Base-by-base conservation (phyloP, 306 rosid species). In the Trifolium fragiferum region DNA sequence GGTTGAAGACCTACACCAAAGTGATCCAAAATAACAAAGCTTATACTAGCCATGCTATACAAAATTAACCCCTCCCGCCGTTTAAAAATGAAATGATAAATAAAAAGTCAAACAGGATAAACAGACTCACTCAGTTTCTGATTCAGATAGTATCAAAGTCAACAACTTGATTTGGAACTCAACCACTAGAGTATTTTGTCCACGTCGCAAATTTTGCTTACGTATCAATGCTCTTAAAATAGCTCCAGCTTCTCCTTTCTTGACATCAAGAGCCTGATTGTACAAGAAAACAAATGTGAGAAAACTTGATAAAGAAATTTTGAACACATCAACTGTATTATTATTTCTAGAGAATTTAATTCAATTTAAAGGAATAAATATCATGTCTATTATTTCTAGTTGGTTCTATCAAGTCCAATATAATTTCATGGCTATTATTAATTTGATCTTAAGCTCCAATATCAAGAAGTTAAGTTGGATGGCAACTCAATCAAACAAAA, bases 161-260 rank as follows among this genome's bases (percentile, higher is more conserved):
- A 85, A 12, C 20, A 82, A 1, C 76, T 72, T 85, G 19, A 51
- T 62, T 25, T 75, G 79, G 40, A 85, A 75, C 13, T 78, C 80
- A 67, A 66, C 51, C 8, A 33, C 64, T 10, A 72, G 53, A 5
- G 77, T 66, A 32, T 46, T 78, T 40, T 27, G 70, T 33, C 55
- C 69, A 2, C 41, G 61, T 9, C 75, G 75, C 53, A 70, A 38
- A 27, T 6, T 72, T 66, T 60, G 80, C 18, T 72, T 67, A 1
- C 55, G 60, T 14, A 75, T 16, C 35, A 85, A 20, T 60, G 79
- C 86, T 67, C 80, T 69, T 20, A 85, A 66, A 7, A 82, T 68
- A 3, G 77, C 86, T 55, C 19, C 77, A 4, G 75, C 82, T 68
- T 85, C 84, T 71, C 86, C 86, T 37, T 78, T 62, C 8, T 78